Conservation (phyloP, 2,329 filamentous ascomycete genomes). For the Falciphora oryzae region DNA sequence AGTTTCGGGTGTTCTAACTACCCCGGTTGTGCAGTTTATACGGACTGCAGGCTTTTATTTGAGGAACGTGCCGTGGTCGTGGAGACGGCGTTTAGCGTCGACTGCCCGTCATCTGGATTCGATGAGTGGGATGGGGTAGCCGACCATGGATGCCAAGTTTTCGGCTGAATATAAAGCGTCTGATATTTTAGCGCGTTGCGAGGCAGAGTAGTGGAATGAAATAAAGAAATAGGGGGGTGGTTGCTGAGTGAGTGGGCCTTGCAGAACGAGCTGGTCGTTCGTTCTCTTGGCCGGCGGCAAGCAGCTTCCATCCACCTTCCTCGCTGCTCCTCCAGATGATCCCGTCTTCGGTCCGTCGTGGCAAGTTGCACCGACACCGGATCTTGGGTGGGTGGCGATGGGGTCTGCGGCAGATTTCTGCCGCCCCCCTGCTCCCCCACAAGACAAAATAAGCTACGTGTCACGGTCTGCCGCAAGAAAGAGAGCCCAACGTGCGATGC, state of each 20-base stretch:
- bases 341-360: neutral
- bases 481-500: neutral
- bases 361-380: too few relatives aligned
- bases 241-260: neutral
- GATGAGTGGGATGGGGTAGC: too few relatives aligned
- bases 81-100: neutral
- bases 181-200: neutral
- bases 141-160: neutral
- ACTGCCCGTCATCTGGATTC: neutral
- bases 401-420: neutral
- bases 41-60: too few relatives aligned
- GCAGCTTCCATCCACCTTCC: neutral
- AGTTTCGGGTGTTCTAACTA: too few relatives aligned
- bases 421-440: neutral
- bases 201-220: neutral
- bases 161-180: neutral
- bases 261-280: neutral
- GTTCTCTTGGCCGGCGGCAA: too few relatives aligned
- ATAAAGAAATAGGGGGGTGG: too few relatives aligned
- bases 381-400: too few relatives aligned
- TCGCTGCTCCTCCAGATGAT: neutral
- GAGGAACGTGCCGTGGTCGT: too few relatives aligned
- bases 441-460: neutral
- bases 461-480: neutral
- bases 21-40: too few relatives aligned